Percentiles rank a stretch among this genome's conserved stretches.
Conservation (phyloP, 169 alveolate genomes). For the Prorocentrum cordatum region DNA sequence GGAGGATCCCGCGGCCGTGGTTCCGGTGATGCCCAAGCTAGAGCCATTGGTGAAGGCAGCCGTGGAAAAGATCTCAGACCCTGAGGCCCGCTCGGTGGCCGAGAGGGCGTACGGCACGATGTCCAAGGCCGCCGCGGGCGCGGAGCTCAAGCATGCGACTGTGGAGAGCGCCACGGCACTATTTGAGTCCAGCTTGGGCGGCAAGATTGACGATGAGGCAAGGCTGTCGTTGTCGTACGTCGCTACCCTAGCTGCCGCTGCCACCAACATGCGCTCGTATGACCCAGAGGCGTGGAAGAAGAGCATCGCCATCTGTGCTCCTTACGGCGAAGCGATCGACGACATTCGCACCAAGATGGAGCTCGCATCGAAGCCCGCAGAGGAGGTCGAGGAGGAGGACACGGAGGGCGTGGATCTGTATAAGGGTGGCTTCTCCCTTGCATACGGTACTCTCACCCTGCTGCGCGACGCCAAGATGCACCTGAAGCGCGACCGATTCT, state of each 20-base stretch:
- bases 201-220: constrained; percentile 1
- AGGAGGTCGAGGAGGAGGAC: constrained; percentile 65
- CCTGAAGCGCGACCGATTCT: constrained; percentile 53
- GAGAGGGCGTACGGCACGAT: constrained; percentile 48
- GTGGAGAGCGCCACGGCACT: not conserved
- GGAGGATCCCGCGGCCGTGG: constrained; percentile 24
- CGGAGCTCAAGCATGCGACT: not conserved
- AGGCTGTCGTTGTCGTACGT: constrained; percentile 24
- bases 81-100: constrained; percentile 36
- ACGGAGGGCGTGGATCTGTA: constrained; percentile 70
- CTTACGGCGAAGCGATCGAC: constrained; percentile 36
- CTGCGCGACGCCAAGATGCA: constrained; percentile 71
- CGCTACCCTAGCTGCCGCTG: constrained; percentile 37
- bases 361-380: constrained; percentile 58
- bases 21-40: constrained; percentile 41
- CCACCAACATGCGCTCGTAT: constrained; percentile 51
- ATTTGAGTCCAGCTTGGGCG: constrained; percentile 11
- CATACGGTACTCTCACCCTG: constrained; percentile 71
- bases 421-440: constrained; percentile 71
- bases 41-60: constrained; percentile 58
- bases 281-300: not conserved
- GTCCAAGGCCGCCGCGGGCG: constrained; percentile 33
- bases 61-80: constrained; percentile 34
- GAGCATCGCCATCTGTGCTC: not conserved
- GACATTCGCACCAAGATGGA: constrained; percentile 55